Base-by-base conservation (phyloP, 805 yeast species). In the Torulaspora microellipsoides region DNA sequence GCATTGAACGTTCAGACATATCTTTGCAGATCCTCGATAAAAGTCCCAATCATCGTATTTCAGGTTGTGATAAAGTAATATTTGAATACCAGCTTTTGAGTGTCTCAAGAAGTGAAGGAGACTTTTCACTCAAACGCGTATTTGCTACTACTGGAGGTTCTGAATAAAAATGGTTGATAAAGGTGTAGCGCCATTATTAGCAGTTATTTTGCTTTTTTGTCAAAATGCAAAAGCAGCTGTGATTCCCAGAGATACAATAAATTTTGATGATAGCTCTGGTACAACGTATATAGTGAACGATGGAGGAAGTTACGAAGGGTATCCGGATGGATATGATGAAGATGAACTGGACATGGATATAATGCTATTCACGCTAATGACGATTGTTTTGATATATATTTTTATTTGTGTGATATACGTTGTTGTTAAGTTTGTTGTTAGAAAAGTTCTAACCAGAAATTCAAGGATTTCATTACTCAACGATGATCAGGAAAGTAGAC, bases 341-440 rank as follows among this genome's bases (percentile, higher is more conserved):
- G 58, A 55, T 13, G 60, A 53, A 27, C 43, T 53, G 34, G 60
- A 57, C 41, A 40, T 58, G 32, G 55, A 49, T 42, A 36, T 58
- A 8, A 51, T 60, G 51, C 15, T 58, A 14, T 56, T 54, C 38
- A 46, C 60, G 2, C 29, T 54, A 11, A 44, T 49, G 6, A 52
- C 60, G 11, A 50, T 60, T 50, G 34, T 56, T 14, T 15, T 55
- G 15, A 43, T 54, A 39, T 55, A 55, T 30, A 15, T 51, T 12
- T 17, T 53, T 29, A 38, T 52, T 14, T 51, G 54, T 32, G 15
- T 49, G 13, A 33, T 52, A 5, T 55, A 54, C 43, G 34, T 51
- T 31, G 8, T 48, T 9, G 40, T 53, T 12, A 51, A 43, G 29
- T 47, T 42, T 34, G 31, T 52, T 17, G 49, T 54, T 15, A 47